A percentile compares a stretch with the other conserved stretches of the same genome.
Evolutionary conservation across 805 yeast species (phyloP).

Genomic region (Clavispora phyllophila): DNA sequence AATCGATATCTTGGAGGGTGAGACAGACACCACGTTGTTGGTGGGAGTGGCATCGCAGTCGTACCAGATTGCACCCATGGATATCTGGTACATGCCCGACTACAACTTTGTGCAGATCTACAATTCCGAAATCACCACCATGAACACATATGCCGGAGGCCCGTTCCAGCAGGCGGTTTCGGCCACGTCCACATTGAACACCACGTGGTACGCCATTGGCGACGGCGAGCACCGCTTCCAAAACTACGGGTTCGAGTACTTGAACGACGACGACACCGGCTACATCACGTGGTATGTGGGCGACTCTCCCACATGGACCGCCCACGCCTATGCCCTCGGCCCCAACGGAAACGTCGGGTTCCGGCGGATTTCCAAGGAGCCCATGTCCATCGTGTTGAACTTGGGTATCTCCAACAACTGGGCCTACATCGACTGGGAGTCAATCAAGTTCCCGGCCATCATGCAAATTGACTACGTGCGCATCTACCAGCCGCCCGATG

Average conservation of each 20-base stretch:
- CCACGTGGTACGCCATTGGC: constrained; percentile 30
- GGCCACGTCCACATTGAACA: constrained; percentile 30
- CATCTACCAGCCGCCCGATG: constrained; percentile 77
- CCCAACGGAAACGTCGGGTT: constrained; percentile 89
- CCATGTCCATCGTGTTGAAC: constrained; percentile 85
- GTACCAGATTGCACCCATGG: constrained; percentile 40
- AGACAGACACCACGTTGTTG: constrained; percentile 11
- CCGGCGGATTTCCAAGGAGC: constrained; percentile 82
- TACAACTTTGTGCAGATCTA: constrained; percentile 28
- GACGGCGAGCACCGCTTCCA: constrained; percentile 22
- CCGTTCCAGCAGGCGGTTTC: constrained; percentile 37
- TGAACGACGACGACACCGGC: constrained; percentile 25
- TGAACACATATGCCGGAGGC: constrained; percentile 36
- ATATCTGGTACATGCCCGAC: constrained; percentile 40
- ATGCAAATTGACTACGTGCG: constrained; percentile 83
- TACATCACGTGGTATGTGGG: constrained; percentile 33
- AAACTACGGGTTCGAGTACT: constrained; percentile 31
- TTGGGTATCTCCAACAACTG: constrained; percentile 88
- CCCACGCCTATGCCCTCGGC: constrained; percentile 68
- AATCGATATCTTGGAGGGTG: constrained; percentile 23
- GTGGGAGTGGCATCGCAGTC: constrained; percentile 32
- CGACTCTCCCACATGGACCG: constrained; percentile 58
- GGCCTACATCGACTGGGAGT: constrained; percentile 91
- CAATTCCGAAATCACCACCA: constrained; percentile 24
- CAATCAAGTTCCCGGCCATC: constrained; percentile 69